Base-by-base conservation (phyloP, 306 rosid genomes). In the Crotalaria pallida region DNA sequence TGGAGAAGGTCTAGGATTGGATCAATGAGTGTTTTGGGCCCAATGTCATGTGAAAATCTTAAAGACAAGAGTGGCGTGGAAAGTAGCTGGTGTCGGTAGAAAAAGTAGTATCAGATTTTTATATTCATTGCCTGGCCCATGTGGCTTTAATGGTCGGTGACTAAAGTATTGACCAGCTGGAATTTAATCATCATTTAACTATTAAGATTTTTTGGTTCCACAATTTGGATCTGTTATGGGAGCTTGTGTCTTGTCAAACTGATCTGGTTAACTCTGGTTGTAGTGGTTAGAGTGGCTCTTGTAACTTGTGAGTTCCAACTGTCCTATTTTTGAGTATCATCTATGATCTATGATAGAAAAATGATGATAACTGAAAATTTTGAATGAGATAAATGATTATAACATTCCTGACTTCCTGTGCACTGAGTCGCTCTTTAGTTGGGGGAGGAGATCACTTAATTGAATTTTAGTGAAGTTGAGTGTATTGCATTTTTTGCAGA, bases 31-130 rank as follows among this genome's bases (percentile, higher is more conserved):
- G 13, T 38, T 38, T 75, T 62, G 84, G 86, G 81, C 85, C 77
- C 80, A 67, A 51, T 43, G 44, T 65, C 84, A 73, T 81, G 86
- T 85, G 84, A 73, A 69, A 58, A 58, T 58, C 63, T 27, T 53
- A 60, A 80, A 77, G 58, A 47, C 29, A 8, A 53, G 19, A 62
- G 58, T 79, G 71, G 53, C 64, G 63, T 50, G 76, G 79, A 67
- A 77, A 85, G 82, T 50, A 29, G 67, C 17, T 41, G 40, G 26
- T 64, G 84, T 85, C 78, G 80, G 88, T 68, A 24, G 49, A 31
- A 71, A 69, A 68, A 22, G n/a, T 27, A 56, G 80, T 70, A 52
- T 78, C 78, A 71, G 81, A 77, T 81, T 78, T 23, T 73, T 33
- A 19, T 69, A 44, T 79, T 74, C 29, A 58, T 78, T 67, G 78